Base-by-base conservation (phyloP, 257 asterid species). In the Ligustrum vulgare region DNA sequence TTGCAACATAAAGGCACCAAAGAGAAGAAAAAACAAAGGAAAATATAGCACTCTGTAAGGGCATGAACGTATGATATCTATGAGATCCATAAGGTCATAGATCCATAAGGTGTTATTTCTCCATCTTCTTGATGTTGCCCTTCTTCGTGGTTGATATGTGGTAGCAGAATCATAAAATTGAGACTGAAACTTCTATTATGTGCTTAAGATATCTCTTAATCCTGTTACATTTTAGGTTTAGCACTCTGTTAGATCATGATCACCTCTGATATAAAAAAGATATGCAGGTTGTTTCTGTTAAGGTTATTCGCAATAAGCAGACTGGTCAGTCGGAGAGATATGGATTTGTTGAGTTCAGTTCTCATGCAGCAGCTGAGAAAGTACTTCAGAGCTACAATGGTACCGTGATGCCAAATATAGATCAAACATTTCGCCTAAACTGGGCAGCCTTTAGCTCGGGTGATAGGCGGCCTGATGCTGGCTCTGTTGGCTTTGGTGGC, bases 311-410 rank as follows among this genome's bases (percentile, higher is more conserved):
- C 77, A 93, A 93, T 82, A 88, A 84, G 89, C 98, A 88, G 77
- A 89, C 97, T 67, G 96, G 96, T 69, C 93, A 87, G 79, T 93
- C 97, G 20, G 97, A 93, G 79, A 82, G 94, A 79, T 93, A 93
- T 33, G 98, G 98, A 51, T 93, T 93, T 80, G 72, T 91, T 56
- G 98, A 93, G 82, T 91, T 93, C 78, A 78, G 72, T 65, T 65
- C 93, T 58, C 96, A 91, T 54, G 85, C 80, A 8, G 89, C 91
- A 47, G 97, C 98, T 35, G 98, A 93, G 72, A 88, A 85, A 67
- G 91, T 79, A 63, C 89, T 93, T 58, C 93, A 91, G 75, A 84
- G 78, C 86, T 89, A 77, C 84, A 91, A 82, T 78, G 92, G 91
- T 63, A 67, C 93, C 73, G 35, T 63, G 49, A 93, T 93, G 98